Base-by-base conservation (phyloP, 169 alveolate species). In the Cryptosporidium bovis region DNA sequence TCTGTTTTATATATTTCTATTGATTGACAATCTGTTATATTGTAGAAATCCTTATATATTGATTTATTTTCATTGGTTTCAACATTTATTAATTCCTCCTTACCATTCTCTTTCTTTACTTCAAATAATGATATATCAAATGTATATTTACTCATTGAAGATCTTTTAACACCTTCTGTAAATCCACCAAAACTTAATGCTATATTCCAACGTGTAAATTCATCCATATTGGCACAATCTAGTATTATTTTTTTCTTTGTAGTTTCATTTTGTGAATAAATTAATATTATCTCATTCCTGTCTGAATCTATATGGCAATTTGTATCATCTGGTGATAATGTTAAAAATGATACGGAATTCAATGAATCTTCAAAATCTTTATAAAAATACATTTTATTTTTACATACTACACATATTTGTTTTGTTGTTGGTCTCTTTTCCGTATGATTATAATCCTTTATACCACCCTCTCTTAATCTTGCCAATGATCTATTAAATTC, bases 121-220 rank as follows among this genome's bases (percentile, higher is more conserved):
- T 66, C 66, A 77, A 77, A 77, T 31, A 77, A 56, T 16, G 77
- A 60, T 18, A 77, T 77, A 48, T 62, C 77, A 62, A 77, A 77
- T 16, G 87, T 77, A 77, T 77, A 77, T 50, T 77, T 77, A 46
- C 87, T 77, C 87, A 77, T 77, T 58, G 60, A 77, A 60, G 87
- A 77, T 44, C 48, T 62, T 0, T 68, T 60, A 16, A 77, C 62
- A 20, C 87, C 87, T 18, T 6, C 27, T 33, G 48, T 60, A 36
- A 77, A 77, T 1, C 87, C 87, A 60, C 77, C 71, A 77, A 77
- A 77, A 24, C 46, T 27, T 24, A 77, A 62, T 40, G 87, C 87
- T 18, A 60, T 77, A 40, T 77, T 77, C 87, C 87, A 77, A 31
- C 71, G 50, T 60, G 40, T 46, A 60, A 77, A 77, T 46, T 77